Evolutionary conservation across 2,329 filamentous ascomycete species (phyloP).

Genomic region (Epichloe coenophiala): DNA sequence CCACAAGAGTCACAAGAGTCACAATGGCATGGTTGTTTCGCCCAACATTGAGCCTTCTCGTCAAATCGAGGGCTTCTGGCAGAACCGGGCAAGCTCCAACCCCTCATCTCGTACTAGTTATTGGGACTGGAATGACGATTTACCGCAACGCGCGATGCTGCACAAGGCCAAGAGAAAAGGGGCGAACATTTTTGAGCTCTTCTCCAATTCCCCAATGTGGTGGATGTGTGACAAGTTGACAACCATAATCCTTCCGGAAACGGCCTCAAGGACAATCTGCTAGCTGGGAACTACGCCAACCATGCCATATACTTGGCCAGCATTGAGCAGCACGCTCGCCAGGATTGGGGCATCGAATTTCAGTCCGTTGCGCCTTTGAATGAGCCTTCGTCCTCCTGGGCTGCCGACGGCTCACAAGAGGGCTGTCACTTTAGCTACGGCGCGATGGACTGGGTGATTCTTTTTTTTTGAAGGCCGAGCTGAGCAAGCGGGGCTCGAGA

Average conservation of each 20-base stretch:
- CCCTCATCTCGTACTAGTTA: slow-evolving; percentile 22
- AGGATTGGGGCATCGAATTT: slow-evolving; percentile 26
- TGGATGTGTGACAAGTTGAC: slow-evolving; percentile 31
- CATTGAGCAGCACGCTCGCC: slow-evolving; percentile 23
- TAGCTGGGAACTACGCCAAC: slow-evolving; percentile 22
- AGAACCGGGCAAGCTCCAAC: slow-evolving; percentile 21
- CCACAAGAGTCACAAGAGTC: slow-evolving; percentile 19
- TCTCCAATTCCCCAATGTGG: slow-evolving; percentile 32
- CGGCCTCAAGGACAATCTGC: slow-evolving; percentile 23
- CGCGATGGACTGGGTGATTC: slow-evolving; percentile 24
- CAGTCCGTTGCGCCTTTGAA: slow-evolving; percentile 28
- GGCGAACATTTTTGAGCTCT: slow-evolving; percentile 29
- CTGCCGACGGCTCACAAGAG: slow-evolving; percentile 30
- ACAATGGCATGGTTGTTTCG: slow-evolving; percentile 25
- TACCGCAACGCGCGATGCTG: slow-evolving; percentile 25
- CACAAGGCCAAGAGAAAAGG: slow-evolving; percentile 22
- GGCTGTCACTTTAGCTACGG: slow-evolving; percentile 27
- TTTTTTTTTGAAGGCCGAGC: slow-evolving; percentile 17
- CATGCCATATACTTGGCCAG: slow-evolving; percentile 27
- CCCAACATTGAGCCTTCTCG: slow-evolving; percentile 23
- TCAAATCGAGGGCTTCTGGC: slow-evolving; percentile 27
- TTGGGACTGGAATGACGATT: slow-evolving; percentile 28
- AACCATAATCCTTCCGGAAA: slow-evolving; percentile 27
- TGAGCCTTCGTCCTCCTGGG: slow-evolving; percentile 28
- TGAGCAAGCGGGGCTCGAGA: slow-evolving; percentile 19